Conservation (phyloP, 768 basidiomycete genomes). For the Pleurotus citrinopileatus region DNA sequence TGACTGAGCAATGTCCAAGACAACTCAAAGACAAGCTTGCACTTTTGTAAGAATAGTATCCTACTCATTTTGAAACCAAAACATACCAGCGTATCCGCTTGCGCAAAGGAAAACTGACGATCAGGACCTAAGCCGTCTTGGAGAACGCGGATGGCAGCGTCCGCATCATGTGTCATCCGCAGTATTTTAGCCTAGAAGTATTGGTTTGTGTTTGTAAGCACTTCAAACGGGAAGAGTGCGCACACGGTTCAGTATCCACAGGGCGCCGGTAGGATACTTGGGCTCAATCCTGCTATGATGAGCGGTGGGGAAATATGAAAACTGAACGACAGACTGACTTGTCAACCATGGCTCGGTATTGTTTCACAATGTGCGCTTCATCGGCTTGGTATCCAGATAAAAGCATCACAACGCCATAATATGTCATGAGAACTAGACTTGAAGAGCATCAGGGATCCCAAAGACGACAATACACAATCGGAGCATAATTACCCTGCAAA, state of each 20-base stretch:
- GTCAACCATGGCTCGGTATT: constrained; percentile 65
- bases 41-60: neutral
- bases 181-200: constrained; percentile 70
- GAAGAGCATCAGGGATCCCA: neutral
- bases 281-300: constrained; percentile 39
- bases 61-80: neutral
- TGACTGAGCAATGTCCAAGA: constrained; percentile 73
- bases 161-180: constrained; percentile 65
- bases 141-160: constrained; percentile 63
- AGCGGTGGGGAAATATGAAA: neutral
- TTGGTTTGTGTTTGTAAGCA: neutral
- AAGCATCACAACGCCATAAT: constrained; percentile 68
- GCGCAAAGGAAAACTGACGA: constrained; percentile 55
- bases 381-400: constrained; percentile 77
- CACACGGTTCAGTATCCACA: constrained; percentile 76
- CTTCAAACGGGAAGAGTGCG: constrained; percentile 12
- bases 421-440: constrained; percentile 80
- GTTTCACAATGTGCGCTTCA: constrained; percentile 56
- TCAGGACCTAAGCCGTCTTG: constrained; percentile 53
- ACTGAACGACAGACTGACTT: constrained; percentile 43
- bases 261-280: constrained; percentile 61
- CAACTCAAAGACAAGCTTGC: constrained; percentile 72
- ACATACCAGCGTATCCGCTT: constrained; percentile 70
- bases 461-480: too few species aligned
- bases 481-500: constrained; percentile 83